Conservation (phyloP, 2,329 filamentous ascomycete species). For the Incumbomyces delicatus region DNA sequence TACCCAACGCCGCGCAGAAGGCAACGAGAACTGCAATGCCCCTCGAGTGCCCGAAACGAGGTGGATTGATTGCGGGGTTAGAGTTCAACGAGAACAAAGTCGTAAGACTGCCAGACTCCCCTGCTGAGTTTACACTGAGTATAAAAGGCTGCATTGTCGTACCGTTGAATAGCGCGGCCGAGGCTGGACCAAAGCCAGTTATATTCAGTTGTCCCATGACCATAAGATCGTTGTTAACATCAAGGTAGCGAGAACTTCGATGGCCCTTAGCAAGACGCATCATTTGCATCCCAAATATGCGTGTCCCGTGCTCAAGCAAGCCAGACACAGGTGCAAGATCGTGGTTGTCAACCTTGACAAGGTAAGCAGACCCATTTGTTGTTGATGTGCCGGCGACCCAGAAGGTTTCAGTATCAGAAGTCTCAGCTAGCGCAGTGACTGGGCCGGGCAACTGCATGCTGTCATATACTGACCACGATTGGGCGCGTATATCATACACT, state of each 20-base stretch:
- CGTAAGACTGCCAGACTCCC: slow-evolving; percentile 62
- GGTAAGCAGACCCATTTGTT: slow-evolving; percentile 57
- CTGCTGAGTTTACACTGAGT: slow-evolving; percentile 59
- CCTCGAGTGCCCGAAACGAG: slow-evolving; percentile 41
- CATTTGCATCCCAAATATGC: slow-evolving; percentile 71
- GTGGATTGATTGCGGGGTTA: slow-evolving; percentile 56
- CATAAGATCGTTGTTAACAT: slow-evolving; percentile 61
- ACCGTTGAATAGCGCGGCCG: slow-evolving; percentile 81
- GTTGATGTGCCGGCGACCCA: slow-evolving; percentile 70
- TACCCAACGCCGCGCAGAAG: slow-evolving; percentile 38
- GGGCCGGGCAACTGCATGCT: slow-evolving; percentile 64
- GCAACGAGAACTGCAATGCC: slow-evolving; percentile 38
- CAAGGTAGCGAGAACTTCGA: slow-evolving; percentile 52
- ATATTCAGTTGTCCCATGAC: slow-evolving; percentile 75
- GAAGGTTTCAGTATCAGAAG: slow-evolving; percentile 58
- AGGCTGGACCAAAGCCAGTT: slow-evolving; percentile 66
- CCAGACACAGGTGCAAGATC: slow-evolving; percentile 59
- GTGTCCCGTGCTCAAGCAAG: slow-evolving; percentile 54
- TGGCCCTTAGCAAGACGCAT: slow-evolving; percentile 64
- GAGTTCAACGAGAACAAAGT: slow-evolving; percentile 74
- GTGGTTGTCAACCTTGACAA: slow-evolving; percentile 72
- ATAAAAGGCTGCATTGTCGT: slow-evolving; percentile 68
- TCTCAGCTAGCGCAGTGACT: slow-evolving; percentile 68
- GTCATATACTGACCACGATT: slow-evolving; percentile 56
- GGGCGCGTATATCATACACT: slow-evolving; percentile 58